Conservation (phyloP, 2,329 filamentous ascomycete species). For the Claviceps spartinae region DNA sequence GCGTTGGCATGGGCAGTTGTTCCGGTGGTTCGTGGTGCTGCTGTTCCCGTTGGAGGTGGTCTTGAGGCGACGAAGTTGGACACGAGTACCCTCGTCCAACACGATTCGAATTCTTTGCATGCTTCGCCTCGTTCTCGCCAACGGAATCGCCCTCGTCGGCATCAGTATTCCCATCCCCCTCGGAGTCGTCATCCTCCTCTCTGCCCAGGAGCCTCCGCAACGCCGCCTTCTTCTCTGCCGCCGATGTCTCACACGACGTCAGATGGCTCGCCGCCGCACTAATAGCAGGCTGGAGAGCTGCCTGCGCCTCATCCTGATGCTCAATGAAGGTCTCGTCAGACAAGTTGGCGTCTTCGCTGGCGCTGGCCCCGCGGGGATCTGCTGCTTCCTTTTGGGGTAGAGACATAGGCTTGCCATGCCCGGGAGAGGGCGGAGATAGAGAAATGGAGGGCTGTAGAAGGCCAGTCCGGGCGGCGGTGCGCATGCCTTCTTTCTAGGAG, state of each 20-base stretch:
- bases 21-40: neutral
- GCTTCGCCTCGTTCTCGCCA: too few species aligned
- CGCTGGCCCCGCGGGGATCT: constrained; percentile 2
- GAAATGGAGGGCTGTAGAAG: neutral
- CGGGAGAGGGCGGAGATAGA: neutral
- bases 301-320: constrained; percentile 43
- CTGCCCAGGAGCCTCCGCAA: constrained; percentile 28
- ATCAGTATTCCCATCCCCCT: constrained; percentile 11
- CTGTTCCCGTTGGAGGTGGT: neutral
- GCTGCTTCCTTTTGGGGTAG: neutral
- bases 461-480: too few species aligned
- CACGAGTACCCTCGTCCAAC: neutral
- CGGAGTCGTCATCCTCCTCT: constrained; percentile 8
- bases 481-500: too few species aligned
- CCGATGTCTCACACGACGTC: constrained; percentile 39
- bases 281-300: constrained; percentile 45
- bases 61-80: neutral
- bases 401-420: neutral
- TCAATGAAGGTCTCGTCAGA: constrained; percentile 15
- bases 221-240: constrained; percentile 43
- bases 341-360: constrained; percentile 7
- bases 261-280: constrained; percentile 42
- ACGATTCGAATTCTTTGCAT: too few species aligned
- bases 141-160: constrained; percentile 6
- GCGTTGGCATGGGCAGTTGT: constrained; percentile 13